phyloP scores from a whole-genome alignment of 1,284 basidiomycete genomes.

The Flammula alnicola region DNA sequence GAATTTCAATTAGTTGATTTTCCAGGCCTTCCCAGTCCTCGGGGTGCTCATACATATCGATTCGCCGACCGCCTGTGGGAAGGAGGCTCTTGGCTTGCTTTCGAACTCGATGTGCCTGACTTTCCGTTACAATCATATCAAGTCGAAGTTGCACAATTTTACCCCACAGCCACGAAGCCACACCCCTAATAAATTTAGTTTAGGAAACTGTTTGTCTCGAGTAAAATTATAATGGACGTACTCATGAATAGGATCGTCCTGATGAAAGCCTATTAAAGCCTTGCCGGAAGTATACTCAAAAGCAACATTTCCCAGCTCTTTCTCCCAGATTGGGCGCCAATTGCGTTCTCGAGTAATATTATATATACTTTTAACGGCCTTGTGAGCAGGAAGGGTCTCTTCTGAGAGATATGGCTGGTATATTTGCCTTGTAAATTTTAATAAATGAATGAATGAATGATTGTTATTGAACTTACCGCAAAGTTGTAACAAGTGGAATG shows the following conservation, averaged over 20 bases:
- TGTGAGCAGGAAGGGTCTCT: constrained; percentile 26
- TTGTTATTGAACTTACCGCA: constrained; percentile 20
- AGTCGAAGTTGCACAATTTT: constrained; percentile 26
- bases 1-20: constrained; percentile 25
- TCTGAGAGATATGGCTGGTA: constrained; percentile 23
- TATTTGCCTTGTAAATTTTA: constrained; percentile 9
- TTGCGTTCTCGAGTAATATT: constrained; percentile 32
- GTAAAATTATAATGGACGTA: constrained; percentile 14
- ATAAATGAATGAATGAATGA: neutral
- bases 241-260: constrained; percentile 25
- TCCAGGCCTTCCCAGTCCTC: constrained; percentile 22
- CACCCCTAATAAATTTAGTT: constrained; percentile 18
- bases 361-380: constrained; percentile 27
- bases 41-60: constrained; percentile 28
- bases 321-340: constrained; percentile 32
- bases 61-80: constrained; percentile 24
- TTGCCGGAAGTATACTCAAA: constrained; percentile 25
- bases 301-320: constrained; percentile 30
- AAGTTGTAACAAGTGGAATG: constrained; percentile 23
- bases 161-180: constrained; percentile 31
- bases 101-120: constrained; percentile 22
- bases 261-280: constrained; percentile 23
- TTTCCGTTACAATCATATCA: constrained; percentile 22
- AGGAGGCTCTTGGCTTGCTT: constrained; percentile 26
- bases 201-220: neutral